phyloP scores from a whole-genome alignment of 331 rosid species.

The Quercus phellos region DNA sequence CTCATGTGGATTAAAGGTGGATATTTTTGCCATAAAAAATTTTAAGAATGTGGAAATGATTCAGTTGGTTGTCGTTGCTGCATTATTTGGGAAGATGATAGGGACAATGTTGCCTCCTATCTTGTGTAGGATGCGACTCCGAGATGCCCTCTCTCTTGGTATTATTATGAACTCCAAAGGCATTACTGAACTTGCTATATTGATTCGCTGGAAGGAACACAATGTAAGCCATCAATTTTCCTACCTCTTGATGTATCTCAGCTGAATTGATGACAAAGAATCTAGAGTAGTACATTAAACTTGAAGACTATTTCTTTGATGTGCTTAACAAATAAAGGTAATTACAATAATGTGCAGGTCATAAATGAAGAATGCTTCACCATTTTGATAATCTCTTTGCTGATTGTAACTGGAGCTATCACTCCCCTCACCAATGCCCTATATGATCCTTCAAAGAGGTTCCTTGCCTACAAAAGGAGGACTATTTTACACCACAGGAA shows the following conservation, averaged over 20 bases:
- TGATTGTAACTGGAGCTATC: constrained; percentile 40
- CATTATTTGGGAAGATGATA: constrained; percentile 39
- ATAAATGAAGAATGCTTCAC: constrained; percentile 53
- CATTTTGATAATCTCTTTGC: constrained; percentile 35
- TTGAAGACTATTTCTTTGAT: neutral
- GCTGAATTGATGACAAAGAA: neutral
- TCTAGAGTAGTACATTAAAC: neutral
- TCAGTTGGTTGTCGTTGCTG: constrained; percentile 26
- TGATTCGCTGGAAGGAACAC: constrained; percentile 28
- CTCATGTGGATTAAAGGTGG: constrained; percentile 30
- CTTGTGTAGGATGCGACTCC: constrained; percentile 45
- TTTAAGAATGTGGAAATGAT: constrained; percentile 33
- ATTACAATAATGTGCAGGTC: constrained; percentile 31
- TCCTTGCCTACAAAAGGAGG: constrained; percentile 50
- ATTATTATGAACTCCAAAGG: constrained; percentile 63
- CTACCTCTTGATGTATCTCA: neutral
- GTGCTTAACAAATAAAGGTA: neutral
- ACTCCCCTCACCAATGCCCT: constrained; percentile 44
- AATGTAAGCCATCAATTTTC: constrained; percentile 33
- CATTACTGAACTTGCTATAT: constrained; percentile 40
- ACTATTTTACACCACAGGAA: constrained; percentile 42
- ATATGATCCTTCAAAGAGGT: constrained; percentile 53
- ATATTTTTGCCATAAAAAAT: constrained; percentile 43
- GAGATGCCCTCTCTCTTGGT: constrained; percentile 53
- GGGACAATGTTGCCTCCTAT: constrained; percentile 54